phyloP scores from a whole-genome alignment of 2,329 filamentous ascomycete species.

The Fusarium continuum region DNA sequence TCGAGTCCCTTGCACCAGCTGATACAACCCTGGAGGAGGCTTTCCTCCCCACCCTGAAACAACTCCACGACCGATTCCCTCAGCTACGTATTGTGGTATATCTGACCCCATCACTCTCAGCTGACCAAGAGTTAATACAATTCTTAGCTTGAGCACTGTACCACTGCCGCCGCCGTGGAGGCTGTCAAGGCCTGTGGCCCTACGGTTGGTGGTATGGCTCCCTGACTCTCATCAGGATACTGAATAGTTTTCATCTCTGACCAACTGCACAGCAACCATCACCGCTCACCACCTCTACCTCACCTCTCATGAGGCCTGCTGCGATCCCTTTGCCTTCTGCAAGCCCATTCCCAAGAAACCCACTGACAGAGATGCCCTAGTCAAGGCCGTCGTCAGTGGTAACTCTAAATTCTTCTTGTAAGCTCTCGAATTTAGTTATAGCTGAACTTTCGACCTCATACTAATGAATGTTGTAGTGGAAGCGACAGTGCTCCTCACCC shows the following conservation, averaged over 20 bases:
- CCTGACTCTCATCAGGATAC: not conserved
- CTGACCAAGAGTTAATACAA: not conserved
- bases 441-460: not conserved
- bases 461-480: constrained; percentile 47
- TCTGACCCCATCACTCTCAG: not conserved
- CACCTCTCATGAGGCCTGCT: constrained; percentile 74
- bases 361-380: constrained; percentile 74
- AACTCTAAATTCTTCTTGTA: constrained; percentile 78
- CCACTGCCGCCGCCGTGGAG: constrained; percentile 81
- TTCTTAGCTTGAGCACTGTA: constrained; percentile 79
- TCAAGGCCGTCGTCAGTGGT: constrained; percentile 69
- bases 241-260: not conserved
- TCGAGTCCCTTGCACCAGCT: constrained; percentile 57
- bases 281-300: constrained; percentile 88
- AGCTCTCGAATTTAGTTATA: constrained; percentile 19
- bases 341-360: constrained; percentile 81
- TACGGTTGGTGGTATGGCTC: constrained; percentile 68
- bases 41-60: constrained; percentile 82
- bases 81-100: constrained; percentile 67
- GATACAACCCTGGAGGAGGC: constrained; percentile 56
- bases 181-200: constrained; percentile 80
- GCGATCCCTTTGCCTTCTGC: constrained; percentile 72
- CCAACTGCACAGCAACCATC: constrained; percentile 68
- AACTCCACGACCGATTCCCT: constrained; percentile 80
- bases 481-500: constrained; percentile 74